These are phyloP conservation scores for Acanthochlamys bracteata DNA, from an alignment of 106 monocot species.

Conservation along the genomic window DNA sequence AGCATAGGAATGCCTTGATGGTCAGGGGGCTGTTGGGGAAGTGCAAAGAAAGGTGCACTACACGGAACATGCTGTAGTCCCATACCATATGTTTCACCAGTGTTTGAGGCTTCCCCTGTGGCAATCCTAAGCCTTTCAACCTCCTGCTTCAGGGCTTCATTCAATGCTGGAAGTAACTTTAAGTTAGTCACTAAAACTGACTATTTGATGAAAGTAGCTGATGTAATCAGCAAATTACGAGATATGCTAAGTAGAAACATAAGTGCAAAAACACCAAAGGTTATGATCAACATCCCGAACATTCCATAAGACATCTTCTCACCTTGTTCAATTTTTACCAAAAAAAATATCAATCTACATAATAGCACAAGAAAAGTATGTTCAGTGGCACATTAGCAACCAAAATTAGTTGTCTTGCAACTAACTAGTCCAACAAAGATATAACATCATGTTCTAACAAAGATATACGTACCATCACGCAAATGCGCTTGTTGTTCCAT, in stretches of 20 bases:
- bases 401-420: background rate
- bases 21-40: constrained; percentile 20
- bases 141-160: constrained; percentile 86
- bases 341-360: no score
- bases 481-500: constrained; percentile 46
- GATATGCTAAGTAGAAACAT: background rate
- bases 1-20: constrained; percentile 26
- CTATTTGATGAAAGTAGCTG: no score
- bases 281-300: no score
- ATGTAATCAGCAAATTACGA: no score
- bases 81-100: constrained; percentile 29
- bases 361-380: no score
- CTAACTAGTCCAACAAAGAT: background rate
- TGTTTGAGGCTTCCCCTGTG: constrained; percentile 53
- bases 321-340: no score
- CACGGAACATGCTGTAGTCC: constrained; percentile 36
- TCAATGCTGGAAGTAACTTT: constrained; percentile 48
- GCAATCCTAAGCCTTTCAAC: constrained; percentile 75
- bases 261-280: no score
- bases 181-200: background rate
- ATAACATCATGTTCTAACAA: background rate
- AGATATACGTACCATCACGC: constrained; percentile 24
- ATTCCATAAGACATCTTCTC: no score
- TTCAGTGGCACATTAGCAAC: background rate
- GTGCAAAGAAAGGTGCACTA: constrained; percentile 33